Conservation (phyloP, 23 red algal species). For the Agarophyton chilense region DNA sequence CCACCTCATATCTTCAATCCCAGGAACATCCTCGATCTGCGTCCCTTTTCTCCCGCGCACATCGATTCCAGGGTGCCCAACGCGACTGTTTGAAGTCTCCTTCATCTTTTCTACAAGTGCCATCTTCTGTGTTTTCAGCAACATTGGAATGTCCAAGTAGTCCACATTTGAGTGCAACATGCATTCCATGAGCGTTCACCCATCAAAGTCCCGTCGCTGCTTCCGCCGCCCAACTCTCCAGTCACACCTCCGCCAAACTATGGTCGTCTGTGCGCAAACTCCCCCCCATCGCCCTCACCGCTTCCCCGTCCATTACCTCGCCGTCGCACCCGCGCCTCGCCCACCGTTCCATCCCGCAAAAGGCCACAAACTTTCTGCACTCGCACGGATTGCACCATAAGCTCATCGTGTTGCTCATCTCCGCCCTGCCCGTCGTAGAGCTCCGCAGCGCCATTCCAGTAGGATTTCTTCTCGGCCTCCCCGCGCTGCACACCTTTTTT, state of each 20-base stretch:
- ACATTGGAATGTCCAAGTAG: no score
- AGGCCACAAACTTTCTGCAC: conserved; percentile 6
- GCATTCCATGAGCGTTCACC: no score
- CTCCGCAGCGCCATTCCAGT: conserved; percentile 89
- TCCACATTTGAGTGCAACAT: no score
- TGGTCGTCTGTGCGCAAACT: background rate
- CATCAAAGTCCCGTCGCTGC: background rate
- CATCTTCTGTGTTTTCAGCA: no score
- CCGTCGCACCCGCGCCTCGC: no score
- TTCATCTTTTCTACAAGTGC: no score
- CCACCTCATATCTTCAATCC: no score
- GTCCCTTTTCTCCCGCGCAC: no score
- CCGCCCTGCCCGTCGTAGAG: conserved; percentile 91
- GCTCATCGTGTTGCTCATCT: conserved; percentile 43
- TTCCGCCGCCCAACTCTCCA: background rate
- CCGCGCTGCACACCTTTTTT: conserved; percentile 58
- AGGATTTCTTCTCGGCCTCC: conserved; percentile 81
- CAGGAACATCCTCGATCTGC: no score
- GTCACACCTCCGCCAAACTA: background rate
- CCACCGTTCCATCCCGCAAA: background rate
- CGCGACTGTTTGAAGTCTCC: no score
- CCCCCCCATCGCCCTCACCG: background rate
- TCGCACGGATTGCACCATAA: conserved; percentile 5
- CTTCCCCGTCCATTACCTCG: background rate
- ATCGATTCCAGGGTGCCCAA: no score